These are phyloP conservation scores for Tricladium varicosporioides DNA, from an alignment of 2,329 filamentous ascomycete genomes.

Conservation along the genomic window DNA sequence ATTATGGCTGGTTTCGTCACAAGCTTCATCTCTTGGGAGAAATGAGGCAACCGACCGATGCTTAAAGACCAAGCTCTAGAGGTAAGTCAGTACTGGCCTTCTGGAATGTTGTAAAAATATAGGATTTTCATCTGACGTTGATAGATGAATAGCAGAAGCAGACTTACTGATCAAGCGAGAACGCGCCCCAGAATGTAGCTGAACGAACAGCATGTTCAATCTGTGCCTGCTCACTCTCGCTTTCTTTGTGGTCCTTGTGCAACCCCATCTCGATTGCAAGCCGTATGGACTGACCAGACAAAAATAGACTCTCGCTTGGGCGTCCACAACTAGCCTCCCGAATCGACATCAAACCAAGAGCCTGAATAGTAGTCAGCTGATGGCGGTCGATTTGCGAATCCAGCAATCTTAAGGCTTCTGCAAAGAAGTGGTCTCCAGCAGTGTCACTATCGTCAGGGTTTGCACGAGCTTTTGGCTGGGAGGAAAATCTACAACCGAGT, in stretches of 20 bases:
- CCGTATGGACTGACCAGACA: conserved; percentile 69
- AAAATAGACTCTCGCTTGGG: conserved; percentile 71
- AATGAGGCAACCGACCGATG: conserved; percentile 59
- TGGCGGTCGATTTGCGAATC: conserved; percentile 58
- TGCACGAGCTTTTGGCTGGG: conserved; percentile 59
- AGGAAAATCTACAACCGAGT: conserved; percentile 67
- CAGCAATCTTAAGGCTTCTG: conserved; percentile 62
- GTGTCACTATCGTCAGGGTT: conserved; percentile 64
- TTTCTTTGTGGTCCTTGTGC: conserved; percentile 8
- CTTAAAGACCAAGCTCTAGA: conserved; percentile 62
- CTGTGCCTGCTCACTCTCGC: conserved; percentile 43
- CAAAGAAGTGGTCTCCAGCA: conserved; percentile 72
- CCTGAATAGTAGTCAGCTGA: conserved; percentile 68
- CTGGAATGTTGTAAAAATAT: neutral
- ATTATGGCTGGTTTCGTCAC: conserved; percentile 61
- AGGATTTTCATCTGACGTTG: no score
- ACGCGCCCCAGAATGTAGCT: conserved; percentile 50
- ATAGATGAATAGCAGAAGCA: no score
- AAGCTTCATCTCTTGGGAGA: conserved; percentile 54
- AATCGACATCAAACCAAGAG: conserved; percentile 73
- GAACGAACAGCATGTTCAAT: conserved; percentile 47
- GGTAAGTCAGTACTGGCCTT: neutral
- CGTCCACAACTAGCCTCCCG: conserved; percentile 70
- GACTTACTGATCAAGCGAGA: conserved; percentile 60
- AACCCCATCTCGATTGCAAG: conserved; percentile 55